Evolutionary conservation across 163 green algal species (phyloP), one percentile per base, ranked within the genome.

Genomic region (Volvox carteri): DNA sequence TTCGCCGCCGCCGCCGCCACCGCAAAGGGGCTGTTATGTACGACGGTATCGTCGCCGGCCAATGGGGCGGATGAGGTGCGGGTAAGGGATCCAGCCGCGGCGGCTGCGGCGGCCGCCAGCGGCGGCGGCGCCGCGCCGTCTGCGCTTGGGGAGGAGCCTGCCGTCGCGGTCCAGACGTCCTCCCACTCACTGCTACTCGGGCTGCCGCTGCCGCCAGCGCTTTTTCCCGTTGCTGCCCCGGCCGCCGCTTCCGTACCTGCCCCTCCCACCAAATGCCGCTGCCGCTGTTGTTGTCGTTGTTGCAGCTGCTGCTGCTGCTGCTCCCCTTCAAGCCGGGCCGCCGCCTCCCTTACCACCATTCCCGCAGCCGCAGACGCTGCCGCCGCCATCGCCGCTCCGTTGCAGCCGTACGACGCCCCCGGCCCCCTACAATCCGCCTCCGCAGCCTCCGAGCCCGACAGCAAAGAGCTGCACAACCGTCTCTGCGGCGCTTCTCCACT

Each of bases 151-250:
- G 42, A 25, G n/a, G 46, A 37, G 33, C 33, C 39, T 18, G 48
- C 8, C 0, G 80, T 78, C 14, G 80, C 48, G 19, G 46, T 65
- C 81, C 81, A 87, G 8, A 79, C 81, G 25, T 87, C 81, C 81
- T 87, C 81, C 81, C 81, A 87, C 16, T 73, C 44, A 30, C 79
- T 33, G 60, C 79, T 75, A 65, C 81, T 80, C 35, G 33, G n/a
- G 46, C 48, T 73, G 23, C 65, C 41, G 35, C 65, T 62, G 46
- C 35, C 79, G 44, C 60, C 42, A n/a, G 19, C 42, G 28, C 60
- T 39, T 28, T 60, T n/a, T 6, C n/a, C 65, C 44, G 30, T n/a
- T 28, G 46, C 42, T n/a, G 50, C 50, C 50, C 7, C 54, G 25
- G 54, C 7, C 54, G 54, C 54, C n/a, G n/a, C n/a, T n/a, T n/a